These are phyloP conservation scores for Chlorella sp. DNA, from an alignment of 139 green algal species.

Conservation along the genomic window DNA sequence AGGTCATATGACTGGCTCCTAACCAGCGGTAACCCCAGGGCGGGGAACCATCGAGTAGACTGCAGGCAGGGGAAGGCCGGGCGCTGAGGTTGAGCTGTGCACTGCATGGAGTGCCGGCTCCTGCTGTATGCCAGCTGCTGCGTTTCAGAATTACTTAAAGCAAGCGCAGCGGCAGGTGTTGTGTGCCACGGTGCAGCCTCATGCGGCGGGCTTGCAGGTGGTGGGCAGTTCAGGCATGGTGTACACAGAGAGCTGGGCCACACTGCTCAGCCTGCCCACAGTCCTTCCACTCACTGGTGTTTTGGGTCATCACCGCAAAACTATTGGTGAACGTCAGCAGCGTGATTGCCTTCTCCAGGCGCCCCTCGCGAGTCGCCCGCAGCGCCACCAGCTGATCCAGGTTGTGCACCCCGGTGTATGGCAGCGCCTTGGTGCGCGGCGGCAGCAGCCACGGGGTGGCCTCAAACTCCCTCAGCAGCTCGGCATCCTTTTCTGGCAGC, in stretches of 20 bases:
- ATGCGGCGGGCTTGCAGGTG: background rate
- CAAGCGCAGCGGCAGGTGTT: too few relatives aligned
- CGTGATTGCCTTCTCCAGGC: background rate
- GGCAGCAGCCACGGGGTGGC: constrained; percentile 1
- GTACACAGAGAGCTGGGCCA: background rate
- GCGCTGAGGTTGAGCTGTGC: too few relatives aligned
- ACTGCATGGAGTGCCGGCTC: too few relatives aligned
- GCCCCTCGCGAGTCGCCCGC: background rate
- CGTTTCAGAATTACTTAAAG: too few relatives aligned
- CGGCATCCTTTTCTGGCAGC: too few relatives aligned
- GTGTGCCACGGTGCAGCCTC: too few relatives aligned
- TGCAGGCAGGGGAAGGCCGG: background rate
- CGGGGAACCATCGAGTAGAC: constrained; percentile 29
- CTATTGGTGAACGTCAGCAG: background rate
- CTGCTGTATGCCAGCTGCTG: too few relatives aligned
- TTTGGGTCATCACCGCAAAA: background rate
- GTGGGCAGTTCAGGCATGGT: background rate
- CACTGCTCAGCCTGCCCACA: background rate
- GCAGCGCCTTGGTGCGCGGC: background rate
- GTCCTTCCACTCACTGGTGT: constrained; percentile 7
- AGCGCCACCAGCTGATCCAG: background rate
- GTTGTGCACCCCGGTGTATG: background rate
- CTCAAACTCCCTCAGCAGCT: too few relatives aligned
- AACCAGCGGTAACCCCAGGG: too few relatives aligned
- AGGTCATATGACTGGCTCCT: too few relatives aligned